Percentiles rank a stretch among this genome's conserved stretches.
Conservation (phyloP, 306 rosid species). For the Sophora flavescens region DNA sequence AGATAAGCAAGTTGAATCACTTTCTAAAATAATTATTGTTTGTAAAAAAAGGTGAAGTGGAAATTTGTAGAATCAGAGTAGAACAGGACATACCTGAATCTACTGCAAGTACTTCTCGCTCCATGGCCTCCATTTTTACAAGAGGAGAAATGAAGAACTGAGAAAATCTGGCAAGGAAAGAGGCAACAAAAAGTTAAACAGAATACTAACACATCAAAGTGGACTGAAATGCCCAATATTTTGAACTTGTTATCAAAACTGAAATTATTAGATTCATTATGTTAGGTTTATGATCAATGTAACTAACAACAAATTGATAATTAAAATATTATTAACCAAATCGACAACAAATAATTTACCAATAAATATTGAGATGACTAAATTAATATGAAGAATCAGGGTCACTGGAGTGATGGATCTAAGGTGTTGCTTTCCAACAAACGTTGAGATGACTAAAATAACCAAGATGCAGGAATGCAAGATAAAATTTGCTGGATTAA, state of each 20-base stretch:
- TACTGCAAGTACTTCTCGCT: conserved; percentile 93
- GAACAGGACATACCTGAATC: conserved; percentile 80
- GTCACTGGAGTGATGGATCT: conserved; percentile 26
- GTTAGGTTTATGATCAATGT: conserved; percentile 14
- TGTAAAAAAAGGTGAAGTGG: background rate
- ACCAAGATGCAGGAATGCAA: conserved; percentile 23
- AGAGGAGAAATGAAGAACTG: conserved; percentile 96
- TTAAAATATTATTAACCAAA: conserved; percentile 24
- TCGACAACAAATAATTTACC: conserved; percentile 1
- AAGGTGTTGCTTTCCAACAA: conserved; percentile 17
- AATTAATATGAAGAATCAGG: conserved; percentile 1
- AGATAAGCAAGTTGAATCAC: conserved; percentile 37
- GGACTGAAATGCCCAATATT: conserved; percentile 20
- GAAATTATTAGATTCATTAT: conserved; percentile 14
- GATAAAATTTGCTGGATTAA: background rate
- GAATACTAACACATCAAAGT: conserved; percentile 33
- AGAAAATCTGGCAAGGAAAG: conserved; percentile 75
- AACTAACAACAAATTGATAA: conserved; percentile 29
- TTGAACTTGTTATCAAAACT: conserved; percentile 10
- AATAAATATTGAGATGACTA: conserved; percentile 12
- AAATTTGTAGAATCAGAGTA: conserved; percentile 34
- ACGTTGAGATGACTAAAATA: conserved; percentile 21
- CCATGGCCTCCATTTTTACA: conserved; percentile 93
- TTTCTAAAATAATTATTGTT: conserved; percentile 2
- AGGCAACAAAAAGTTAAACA: conserved; percentile 36